These are phyloP conservation scores for Phytophthora multivora DNA, from an alignment of 352 stramenopile species.

Conservation along the genomic window DNA sequence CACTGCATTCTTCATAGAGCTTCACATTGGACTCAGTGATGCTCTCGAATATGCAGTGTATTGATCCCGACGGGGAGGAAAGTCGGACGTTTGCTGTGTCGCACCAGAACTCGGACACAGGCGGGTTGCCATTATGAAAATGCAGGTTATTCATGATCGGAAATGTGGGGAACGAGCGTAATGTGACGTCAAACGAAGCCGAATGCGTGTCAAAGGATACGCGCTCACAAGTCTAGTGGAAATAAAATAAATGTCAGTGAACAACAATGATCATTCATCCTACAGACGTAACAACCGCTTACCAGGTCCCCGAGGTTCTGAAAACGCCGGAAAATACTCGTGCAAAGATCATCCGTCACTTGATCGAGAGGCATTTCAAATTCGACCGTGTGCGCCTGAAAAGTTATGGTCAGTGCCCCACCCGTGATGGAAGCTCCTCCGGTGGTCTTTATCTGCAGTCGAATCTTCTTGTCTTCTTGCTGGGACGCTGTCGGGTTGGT, in stretches of 20 bases:
- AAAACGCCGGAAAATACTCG: constrained; percentile 67
- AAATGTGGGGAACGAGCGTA: constrained; percentile 70
- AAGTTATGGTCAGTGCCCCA: constrained; percentile 59
- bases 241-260: background rate
- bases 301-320: constrained; percentile 72
- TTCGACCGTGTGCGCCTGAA: constrained; percentile 74
- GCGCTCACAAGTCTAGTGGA: constrained; percentile 41
- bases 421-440: constrained; percentile 24
- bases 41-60: constrained; percentile 56
- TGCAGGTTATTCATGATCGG: constrained; percentile 86
- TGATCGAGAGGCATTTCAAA: constrained; percentile 59
- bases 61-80: constrained; percentile 14
- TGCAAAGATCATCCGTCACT: constrained; percentile 62
- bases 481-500: constrained; percentile 48
- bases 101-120: constrained; percentile 60
- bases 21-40: constrained; percentile 49
- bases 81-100: constrained; percentile 43
- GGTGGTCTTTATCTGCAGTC: constrained; percentile 36
- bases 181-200: constrained; percentile 57
- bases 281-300: constrained; percentile 5
- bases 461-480: constrained; percentile 59
- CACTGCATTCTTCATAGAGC: constrained; percentile 63
- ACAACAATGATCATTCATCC: background rate
- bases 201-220: constrained; percentile 38
- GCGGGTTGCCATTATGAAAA: constrained; percentile 64